A percentile compares a stretch with the other conserved stretches of the same genome.
Evolutionary conservation across 495 filamentous ascomycete genomes (phyloP).

Genomic region (Neurospora sp.): DNA sequence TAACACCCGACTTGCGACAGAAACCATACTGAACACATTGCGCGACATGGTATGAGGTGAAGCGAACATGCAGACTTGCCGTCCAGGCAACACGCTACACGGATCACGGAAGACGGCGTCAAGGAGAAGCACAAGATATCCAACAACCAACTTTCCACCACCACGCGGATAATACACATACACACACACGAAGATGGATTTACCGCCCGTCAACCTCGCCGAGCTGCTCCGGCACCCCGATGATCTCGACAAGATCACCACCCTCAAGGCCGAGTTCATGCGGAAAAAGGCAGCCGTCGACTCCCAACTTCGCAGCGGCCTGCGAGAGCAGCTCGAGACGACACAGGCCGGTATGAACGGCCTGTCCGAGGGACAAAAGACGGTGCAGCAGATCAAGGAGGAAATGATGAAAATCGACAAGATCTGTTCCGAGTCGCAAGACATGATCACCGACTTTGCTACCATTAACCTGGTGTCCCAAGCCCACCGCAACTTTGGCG

Average conservation of each 20-base stretch:
- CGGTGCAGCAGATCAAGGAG: constrained; percentile 81
- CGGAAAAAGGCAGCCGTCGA: constrained; percentile 92
- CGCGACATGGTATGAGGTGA: constrained; percentile 15
- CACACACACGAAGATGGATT: constrained; percentile 32
- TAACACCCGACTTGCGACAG: neutral
- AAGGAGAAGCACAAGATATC: neutral
- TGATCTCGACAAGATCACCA: constrained; percentile 90
- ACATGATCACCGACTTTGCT: constrained; percentile 93
- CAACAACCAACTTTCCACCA: neutral
- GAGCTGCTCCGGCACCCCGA: constrained; percentile 64
- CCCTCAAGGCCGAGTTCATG: constrained; percentile 82
- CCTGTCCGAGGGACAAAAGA: constrained; percentile 78
- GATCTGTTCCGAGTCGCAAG: constrained; percentile 89
- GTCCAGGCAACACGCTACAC: neutral
- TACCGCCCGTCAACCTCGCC: constrained; percentile 56
- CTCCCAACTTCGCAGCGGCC: constrained; percentile 72
- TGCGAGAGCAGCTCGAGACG: constrained; percentile 82
- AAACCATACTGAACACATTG: neutral
- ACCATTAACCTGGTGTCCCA: constrained; percentile 90
- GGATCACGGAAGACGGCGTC: neutral
- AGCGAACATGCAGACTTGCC: neutral
- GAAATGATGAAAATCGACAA: constrained; percentile 98
- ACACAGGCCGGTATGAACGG: constrained; percentile 84
- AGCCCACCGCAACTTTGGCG: constrained; percentile 88
- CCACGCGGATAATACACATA: neutral